Base-by-base conservation (phyloP, 2,329 filamentous ascomycete genomes). In the Coniella vitis region DNA sequence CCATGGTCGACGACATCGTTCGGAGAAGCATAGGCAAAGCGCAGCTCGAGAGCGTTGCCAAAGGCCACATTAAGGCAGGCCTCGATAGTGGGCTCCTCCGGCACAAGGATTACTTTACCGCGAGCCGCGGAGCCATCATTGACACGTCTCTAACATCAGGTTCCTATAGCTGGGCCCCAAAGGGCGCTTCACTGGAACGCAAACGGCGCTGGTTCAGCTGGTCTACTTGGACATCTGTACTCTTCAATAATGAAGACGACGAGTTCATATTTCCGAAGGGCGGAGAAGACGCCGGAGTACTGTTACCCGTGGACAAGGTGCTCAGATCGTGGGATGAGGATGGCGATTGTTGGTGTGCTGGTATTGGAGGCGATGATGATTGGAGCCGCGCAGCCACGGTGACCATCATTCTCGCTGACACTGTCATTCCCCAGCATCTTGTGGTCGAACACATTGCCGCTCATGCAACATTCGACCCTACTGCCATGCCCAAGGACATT, bases 331-430 rank as follows among this genome's bases (percentile, higher is more conserved):
- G 90, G 89, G 71, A 82, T 9, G 87, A 95, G 42, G 76, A 84
- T 31, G 87, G 86, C 17, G 87, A 97, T 54, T 94, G 89, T 65
- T 97, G 89, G 86, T 97, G 91, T 64, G 82, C 84, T 4, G 74
- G 71, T 3, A 67, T 68, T 1, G 55, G 60, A 10, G 67, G 73
- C 42, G 63, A 63, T 13, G 66, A 68, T 14, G 65, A 66, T 10
- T 60, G 63, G 14, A 72, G 73, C 7, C 73, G 75, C 42, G 79
- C 81, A 34, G 79, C 82, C 2, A 78, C 81, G 46, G 69, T 97
- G 14, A 78, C 77, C 8, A 78, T 94, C 16, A 65, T 79, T 36
- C 73, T 84, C 16, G 71, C 75, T 31, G 65, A 74, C 31, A 63
- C 67, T 5, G 73, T 90, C 48, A 72, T 83, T 25, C 85, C 86